These are phyloP conservation scores for Mucor mucedo DNA, from an alignment of 371 early-diverging fungal genomes.

Conservation along the genomic window DNA sequence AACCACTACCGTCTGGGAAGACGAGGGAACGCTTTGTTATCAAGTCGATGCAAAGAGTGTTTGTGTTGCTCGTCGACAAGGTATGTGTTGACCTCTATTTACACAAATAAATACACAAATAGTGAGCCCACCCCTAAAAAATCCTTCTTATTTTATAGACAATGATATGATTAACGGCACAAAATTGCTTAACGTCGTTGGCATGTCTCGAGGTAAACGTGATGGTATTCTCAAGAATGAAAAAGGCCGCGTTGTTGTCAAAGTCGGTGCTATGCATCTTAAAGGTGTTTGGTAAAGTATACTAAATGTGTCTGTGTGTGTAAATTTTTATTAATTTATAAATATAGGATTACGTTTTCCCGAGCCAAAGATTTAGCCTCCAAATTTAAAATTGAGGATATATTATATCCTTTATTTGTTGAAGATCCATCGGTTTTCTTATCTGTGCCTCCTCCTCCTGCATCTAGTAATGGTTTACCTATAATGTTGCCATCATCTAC, in stretches of 20 bases:
- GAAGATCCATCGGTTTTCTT: constrained; percentile 58
- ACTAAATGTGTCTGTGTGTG: neutral
- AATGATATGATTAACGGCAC: constrained; percentile 88
- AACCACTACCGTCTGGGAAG: constrained; percentile 85
- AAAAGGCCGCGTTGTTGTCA: constrained; percentile 83
- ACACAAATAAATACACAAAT: constrained; percentile 6
- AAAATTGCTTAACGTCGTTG: constrained; percentile 83
- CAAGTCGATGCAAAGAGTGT: constrained; percentile 81
- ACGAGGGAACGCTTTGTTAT: constrained; percentile 79
- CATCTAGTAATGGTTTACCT: constrained; percentile 10
- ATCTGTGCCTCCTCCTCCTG: constrained; percentile 22
- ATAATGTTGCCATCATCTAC: constrained; percentile 20
- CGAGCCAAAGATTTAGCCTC: constrained; percentile 66
- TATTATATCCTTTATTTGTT: constrained; percentile 72
- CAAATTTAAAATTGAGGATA: constrained; percentile 65
- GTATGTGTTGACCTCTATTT: constrained; percentile 38
- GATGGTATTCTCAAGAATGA: constrained; percentile 89
- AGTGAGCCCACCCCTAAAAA: neutral
- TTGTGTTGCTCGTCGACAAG: constrained; percentile 80
- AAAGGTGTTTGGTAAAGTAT: constrained; percentile 84
- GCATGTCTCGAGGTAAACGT: constrained; percentile 89
- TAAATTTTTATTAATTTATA: constrained; percentile 1
- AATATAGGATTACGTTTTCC: constrained; percentile 66
- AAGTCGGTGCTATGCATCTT: constrained; percentile 87
- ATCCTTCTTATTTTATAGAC: constrained; percentile 43